Base-by-base conservation (phyloP, 768 basidiomycete species). In the Mycena crocata region DNA sequence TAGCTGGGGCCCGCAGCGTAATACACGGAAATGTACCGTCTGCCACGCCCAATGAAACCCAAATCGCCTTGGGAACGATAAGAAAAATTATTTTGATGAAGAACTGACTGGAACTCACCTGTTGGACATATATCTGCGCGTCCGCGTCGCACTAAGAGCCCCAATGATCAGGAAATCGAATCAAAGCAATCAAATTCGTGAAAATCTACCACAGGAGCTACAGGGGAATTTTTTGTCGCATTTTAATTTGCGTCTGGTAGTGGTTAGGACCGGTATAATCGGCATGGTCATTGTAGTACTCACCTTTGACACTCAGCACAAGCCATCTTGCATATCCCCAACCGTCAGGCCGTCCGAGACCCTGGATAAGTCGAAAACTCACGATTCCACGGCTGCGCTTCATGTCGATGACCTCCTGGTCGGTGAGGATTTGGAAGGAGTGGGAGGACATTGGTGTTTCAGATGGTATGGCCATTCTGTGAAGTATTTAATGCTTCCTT, bases 201-300 rank as follows among this genome's bases (percentile, higher is more conserved):
- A n/a, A n/a, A 48, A n/a, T n/a, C n/a, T n/a, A n/a, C 30, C 49
- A 31, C 28, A 50, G 12, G 30, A 31, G 12, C 14, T 50, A 21
- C 49, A 61, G 1, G 59, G 59, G 21, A 61, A 51, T 31, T 61
- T 49, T 31, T 51, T 51, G 49, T 61, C 37, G 44, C 59, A 61
- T n/a, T 61, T 61, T 34, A 61, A 37, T 28, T 51, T 61, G 34
- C 59, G 59, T 32, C 59, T 59, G 15, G 21, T 14, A 39, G n/a
- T 13, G 9, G 21, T 59, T 7, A 49, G 35, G 21, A 28, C 19
- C 10, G 34, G 19, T 21, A 19, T 6, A 28, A 49, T 2, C 14
- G 44, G 46, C 6, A 19, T 4, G 13, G 4, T 5, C 10, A 14
- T 9, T 9, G 34, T 24, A 5, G 13, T 9, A 57, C 44, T 14